Evolutionary conservation across 2,329 filamentous ascomycete genomes (phyloP).

Genomic region (Fusarium metavorans): DNA sequence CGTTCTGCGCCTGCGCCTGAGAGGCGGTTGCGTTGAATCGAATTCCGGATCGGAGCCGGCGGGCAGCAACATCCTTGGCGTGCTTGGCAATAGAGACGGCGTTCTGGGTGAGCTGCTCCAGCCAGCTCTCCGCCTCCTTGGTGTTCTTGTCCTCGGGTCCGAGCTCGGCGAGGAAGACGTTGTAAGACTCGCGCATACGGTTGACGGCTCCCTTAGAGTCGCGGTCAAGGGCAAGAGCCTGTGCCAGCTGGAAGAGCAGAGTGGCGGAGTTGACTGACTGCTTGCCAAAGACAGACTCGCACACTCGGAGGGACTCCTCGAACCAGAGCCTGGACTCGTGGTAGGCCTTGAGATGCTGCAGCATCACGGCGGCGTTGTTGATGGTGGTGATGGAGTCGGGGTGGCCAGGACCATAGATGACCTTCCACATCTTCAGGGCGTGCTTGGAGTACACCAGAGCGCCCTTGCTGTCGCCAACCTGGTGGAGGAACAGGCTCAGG

Average conservation of each 20-base stretch:
- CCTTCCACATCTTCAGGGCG: slow-evolving; percentile 94
- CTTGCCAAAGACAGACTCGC: slow-evolving; percentile 89
- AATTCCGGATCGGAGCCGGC: slow-evolving; percentile 77
- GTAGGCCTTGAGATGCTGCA: slow-evolving; percentile 94
- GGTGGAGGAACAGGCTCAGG: slow-evolving; percentile 92
- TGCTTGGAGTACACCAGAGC: slow-evolving; percentile 93
- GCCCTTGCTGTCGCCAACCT: slow-evolving; percentile 86
- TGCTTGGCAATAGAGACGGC: slow-evolving; percentile 95
- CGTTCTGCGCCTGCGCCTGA: slow-evolving; percentile 43
- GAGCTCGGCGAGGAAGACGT: slow-evolving; percentile 89
- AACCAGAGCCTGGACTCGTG: slow-evolving; percentile 97
- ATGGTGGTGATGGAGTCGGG: slow-evolving; percentile 98
- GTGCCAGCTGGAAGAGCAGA: slow-evolving; percentile 95
- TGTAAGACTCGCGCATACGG: slow-evolving; percentile 96
- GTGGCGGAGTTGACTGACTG: slow-evolving; percentile 94
- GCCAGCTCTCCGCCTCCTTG: slow-evolving; percentile 96
- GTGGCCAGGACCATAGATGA: slow-evolving; percentile 93
- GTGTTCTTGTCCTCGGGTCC: slow-evolving; percentile 96
- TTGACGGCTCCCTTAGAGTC: slow-evolving; percentile 92
- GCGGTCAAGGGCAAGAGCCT: slow-evolving; percentile 94
- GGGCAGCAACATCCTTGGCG: slow-evolving; percentile 85
- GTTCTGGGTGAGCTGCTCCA: slow-evolving; percentile 95
- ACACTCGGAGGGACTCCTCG: slow-evolving; percentile 89
- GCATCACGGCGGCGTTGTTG: slow-evolving; percentile 99
- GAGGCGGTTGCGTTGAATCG: slow-evolving; percentile 65